These are phyloP conservation scores for Garcia nutans DNA, from an alignment of 345 rosid species.

Conservation along the genomic window DNA sequence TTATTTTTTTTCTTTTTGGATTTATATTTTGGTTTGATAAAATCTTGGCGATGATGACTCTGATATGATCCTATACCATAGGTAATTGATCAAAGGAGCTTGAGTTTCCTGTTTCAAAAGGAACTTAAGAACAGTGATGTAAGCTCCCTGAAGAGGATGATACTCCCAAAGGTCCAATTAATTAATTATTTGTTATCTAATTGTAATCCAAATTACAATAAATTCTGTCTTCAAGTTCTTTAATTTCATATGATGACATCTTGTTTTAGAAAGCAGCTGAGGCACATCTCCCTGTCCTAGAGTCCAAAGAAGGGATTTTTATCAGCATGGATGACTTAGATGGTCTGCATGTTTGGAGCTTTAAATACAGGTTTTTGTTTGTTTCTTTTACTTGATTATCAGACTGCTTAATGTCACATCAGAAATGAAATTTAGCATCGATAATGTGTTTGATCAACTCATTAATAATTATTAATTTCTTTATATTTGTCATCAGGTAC, in stretches of 20 bases:
- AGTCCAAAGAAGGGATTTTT: slow-evolving; percentile 84
- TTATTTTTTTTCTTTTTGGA: not conserved
- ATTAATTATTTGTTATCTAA: not conserved
- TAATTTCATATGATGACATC: not conserved
- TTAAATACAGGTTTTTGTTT: slow-evolving; percentile 74
- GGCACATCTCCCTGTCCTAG: slow-evolving; percentile 72
- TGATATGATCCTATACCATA: slow-evolving; percentile 22
- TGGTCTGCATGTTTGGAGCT: slow-evolving; percentile 78
- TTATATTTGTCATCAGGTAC: slow-evolving; percentile 50
- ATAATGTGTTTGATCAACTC: not conserved
- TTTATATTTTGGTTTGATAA: not conserved
- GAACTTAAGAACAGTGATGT: slow-evolving; percentile 96
- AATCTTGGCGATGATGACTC: not conserved
- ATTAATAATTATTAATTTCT: slow-evolving; percentile 9
- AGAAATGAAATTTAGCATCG: not conserved
- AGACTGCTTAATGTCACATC: not conserved
- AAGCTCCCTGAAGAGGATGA: slow-evolving; percentile 80
- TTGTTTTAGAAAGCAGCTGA: slow-evolving; percentile 84
- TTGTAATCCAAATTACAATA: too few species aligned
- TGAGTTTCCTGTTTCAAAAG: slow-evolving; percentile 86
- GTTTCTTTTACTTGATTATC: not conserved
- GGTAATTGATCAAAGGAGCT: slow-evolving; percentile 67
- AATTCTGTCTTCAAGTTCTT: not conserved
- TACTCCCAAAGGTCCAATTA: slow-evolving; percentile 83
- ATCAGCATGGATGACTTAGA: slow-evolving; percentile 80